phyloP scores from a whole-genome alignment of 139 green algal genomes.

The Micractinium sp. region DNA sequence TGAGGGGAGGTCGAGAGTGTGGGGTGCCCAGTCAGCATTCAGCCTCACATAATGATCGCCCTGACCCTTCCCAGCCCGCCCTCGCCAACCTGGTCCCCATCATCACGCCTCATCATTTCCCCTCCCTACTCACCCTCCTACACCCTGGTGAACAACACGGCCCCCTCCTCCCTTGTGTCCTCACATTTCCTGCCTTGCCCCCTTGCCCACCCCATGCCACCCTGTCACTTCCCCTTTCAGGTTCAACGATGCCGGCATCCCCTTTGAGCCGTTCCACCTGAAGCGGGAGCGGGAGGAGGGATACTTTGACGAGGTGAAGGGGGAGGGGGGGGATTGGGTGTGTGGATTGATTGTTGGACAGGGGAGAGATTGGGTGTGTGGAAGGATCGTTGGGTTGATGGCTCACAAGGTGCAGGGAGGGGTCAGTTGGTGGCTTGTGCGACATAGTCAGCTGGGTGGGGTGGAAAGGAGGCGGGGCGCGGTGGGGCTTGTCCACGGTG shows the following conservation, averaged over 20 bases:
- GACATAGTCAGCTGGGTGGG: no score
- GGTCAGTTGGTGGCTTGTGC: no score
- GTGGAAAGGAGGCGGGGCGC: no score
- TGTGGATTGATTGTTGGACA: not conserved
- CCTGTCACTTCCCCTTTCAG: not conserved
- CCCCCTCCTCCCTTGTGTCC: no score
- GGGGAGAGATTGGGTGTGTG: not conserved
- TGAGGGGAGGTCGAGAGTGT: not conserved
- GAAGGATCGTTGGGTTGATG: no score
- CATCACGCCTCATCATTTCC: not conserved
- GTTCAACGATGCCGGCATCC: constrained; percentile 63
- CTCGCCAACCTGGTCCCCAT: not conserved
- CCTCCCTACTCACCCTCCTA: not conserved
- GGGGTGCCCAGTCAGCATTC: no score
- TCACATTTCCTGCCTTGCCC: no score
- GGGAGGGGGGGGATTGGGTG: not conserved
- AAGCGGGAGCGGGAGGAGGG: constrained; percentile 75
- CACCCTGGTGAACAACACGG: not conserved
- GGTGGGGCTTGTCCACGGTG: no score
- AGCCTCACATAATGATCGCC: not conserved
- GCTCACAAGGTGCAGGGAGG: no score
- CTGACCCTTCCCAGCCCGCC: not conserved
- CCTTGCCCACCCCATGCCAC: not conserved
- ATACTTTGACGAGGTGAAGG: constrained; percentile 56
- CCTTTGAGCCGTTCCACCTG: constrained; percentile 90